Evolutionary conservation across 176 grass and related monocot genomes (phyloP).

Genomic region (Puya raimondii): DNA sequence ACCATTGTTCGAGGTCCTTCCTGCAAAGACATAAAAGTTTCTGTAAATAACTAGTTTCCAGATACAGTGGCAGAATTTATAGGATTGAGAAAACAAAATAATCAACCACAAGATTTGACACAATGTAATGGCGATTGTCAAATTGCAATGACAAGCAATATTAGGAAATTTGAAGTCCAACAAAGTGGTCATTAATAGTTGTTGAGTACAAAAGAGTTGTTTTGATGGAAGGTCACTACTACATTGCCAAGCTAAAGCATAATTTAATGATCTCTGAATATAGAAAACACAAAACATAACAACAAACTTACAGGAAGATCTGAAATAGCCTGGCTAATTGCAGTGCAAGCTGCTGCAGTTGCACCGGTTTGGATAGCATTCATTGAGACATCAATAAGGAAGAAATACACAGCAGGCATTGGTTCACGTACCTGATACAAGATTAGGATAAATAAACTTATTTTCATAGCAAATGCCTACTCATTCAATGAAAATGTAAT

Average conservation of each 20-base stretch:
- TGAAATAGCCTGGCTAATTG: conserved; percentile 70
- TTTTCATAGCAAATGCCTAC: neutral
- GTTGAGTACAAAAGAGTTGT: too few species aligned
- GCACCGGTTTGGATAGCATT: conserved; percentile 86
- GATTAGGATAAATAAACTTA: conserved; percentile 9
- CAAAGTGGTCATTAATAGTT: too few species aligned
- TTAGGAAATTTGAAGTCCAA: too few species aligned
- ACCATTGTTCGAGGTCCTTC: conserved; percentile 86
- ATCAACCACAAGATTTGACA: neutral
- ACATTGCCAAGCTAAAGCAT: neutral
- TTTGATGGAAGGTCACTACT: too few species aligned
- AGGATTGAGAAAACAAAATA: neutral
- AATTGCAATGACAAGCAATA: too few species aligned
- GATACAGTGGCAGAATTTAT: too few species aligned
- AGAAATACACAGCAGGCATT: conserved; percentile 96
- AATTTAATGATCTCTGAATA: neutral
- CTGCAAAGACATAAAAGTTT: conserved; percentile 34
- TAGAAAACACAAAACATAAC: conserved; percentile 2
- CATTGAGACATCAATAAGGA: conserved; percentile 92
- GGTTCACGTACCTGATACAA: conserved; percentile 81
- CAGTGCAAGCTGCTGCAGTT: conserved; percentile 89
- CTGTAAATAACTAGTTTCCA: too few species aligned
- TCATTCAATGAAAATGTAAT: conserved; percentile 9
- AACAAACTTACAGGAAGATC: conserved; percentile 82
- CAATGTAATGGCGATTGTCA: too few species aligned